Evolutionary conservation across 75 land plant genomes (phyloP), one percentile per base, ranked within the genome.

Genomic region (Pinus tabuliformis): DNA sequence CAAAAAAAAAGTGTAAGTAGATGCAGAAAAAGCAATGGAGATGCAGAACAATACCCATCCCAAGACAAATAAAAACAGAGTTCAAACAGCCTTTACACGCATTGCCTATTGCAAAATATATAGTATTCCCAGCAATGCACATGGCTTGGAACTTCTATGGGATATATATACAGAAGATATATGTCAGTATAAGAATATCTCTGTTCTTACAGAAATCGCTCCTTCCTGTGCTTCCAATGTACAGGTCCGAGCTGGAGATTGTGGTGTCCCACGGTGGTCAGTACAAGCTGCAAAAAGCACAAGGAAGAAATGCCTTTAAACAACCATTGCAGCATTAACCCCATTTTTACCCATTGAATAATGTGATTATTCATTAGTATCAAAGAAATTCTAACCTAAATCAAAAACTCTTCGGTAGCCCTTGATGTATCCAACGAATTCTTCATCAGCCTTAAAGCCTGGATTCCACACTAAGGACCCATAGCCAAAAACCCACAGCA

Each of bases 251-350:
- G 99, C 99, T 37, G 99, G 98, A 18, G 79, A 66, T 61, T 94
- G 87, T 6, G 90, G 89, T 3, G 99, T 95, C 28, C 99, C 99
- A 79, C 99, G 82, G 70, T 97, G 99, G 78, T 97, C 99, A 76
- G 87, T 89, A 89, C 95, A 96, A 16, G 94, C 99, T 97, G 86
- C 62, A 84, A 64, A 75, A 49, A 49, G 54, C 54, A 9, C 54
- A 49, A 49, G 54, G 12, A 49, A 9, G 1, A 49, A 49, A 49
- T 49, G 2, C 11, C 11, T 49, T 49, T 49, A 49, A 49, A 49
- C 54, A 49, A 3, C 54, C 54, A 49, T 9, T 49, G 12, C 54
- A 49, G 12, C 2, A 49, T 11, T 49, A 49, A 9, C 11, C 54
- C 11, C 54, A 9, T 9, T 49, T 49, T 49, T 45, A 45, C 52